Percentiles rank a stretch among this genome's conserved stretches.
Conservation (phyloP, 768 basidiomycete species). For the Lyophyllum decastes region DNA sequence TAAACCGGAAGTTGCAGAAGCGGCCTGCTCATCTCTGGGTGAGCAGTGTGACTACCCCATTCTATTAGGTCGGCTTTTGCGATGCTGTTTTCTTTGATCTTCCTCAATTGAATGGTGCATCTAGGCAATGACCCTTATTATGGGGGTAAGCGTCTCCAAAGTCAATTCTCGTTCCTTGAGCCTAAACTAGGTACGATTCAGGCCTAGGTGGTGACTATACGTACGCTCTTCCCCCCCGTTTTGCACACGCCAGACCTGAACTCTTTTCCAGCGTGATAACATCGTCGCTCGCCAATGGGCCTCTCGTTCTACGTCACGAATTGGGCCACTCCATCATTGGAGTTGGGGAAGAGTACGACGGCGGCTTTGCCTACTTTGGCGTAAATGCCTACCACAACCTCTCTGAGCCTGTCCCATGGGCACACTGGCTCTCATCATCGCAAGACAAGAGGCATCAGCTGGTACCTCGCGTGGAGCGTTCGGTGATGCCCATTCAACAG, state of each 20-base stretch:
- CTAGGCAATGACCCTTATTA: constrained; percentile 78
- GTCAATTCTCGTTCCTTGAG: background rate
- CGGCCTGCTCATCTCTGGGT: constrained; percentile 67
- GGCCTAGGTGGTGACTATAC: constrained; percentile 80
- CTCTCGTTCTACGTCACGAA: constrained; percentile 76
- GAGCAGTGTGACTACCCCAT: constrained; percentile 76
- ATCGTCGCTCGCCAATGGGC: constrained; percentile 71
- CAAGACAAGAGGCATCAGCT: constrained; percentile 9
- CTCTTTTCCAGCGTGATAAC: constrained; percentile 60
- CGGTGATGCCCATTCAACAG: constrained; percentile 71
- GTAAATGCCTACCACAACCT: constrained; percentile 57
- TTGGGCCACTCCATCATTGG: constrained; percentile 79
- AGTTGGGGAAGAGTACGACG: constrained; percentile 85
- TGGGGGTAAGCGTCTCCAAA: constrained; percentile 51
- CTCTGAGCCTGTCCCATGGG: constrained; percentile 56
- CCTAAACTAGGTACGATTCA: constrained; percentile 22
- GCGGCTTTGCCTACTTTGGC: constrained; percentile 73
- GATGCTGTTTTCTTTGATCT: background rate
- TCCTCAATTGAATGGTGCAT: background rate
- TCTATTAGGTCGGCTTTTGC: constrained; percentile 52
- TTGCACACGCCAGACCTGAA: background rate
- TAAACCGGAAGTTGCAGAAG: constrained; percentile 63
- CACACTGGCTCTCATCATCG: constrained; percentile 62
- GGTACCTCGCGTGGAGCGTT: constrained; percentile 55
- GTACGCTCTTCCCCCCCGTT: constrained; percentile 38